Base-by-base conservation (phyloP, 164 flowering plant genomes). In the Tinospora cordifolia region DNA sequence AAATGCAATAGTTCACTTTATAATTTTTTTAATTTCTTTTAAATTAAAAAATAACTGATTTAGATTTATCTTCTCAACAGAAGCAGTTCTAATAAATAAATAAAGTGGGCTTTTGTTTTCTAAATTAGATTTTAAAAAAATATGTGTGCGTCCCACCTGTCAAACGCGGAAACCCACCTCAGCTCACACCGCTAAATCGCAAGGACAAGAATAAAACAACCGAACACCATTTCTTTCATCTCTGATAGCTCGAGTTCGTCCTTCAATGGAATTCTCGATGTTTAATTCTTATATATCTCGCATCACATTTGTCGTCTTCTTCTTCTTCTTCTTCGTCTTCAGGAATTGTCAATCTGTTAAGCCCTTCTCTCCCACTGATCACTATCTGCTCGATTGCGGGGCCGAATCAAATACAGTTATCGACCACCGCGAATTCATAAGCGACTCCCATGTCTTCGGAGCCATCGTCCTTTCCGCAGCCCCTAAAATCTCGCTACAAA, bases 301-400 rank as follows among this genome's bases (percentile, higher is more conserved):
- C 58, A n/a, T 46, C 8, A 14, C 13, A n/a, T n/a, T 40, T 63
- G 36, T 6, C 57, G 25, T 64, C n/a, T 3, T 68, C 40, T 40
- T 71, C 54, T 62, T 65, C 75, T 70, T 59, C 69, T 49, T 26
- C 47, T 30, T 39, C 63, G 65, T 27, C 63, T 26, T 59, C 44
- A 34, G 17, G 27, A 38, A 78, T 24, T 66, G 78, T 19, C 15
- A 15, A 26, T 17, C 27, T 2, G n/a, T 41, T 25, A 62, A 71
- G 68, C 19, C 76, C 49, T 91, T 88, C 83, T 58, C 84, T 47
- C 94, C 94, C 8, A 3, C 72, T 58, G 97, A 89, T 69, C 74
- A 87, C 78, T 76, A 85, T 79, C 91, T 91, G 75, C 44, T 91
- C 83, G 67, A 84, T 76, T 89, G 90, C 77, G 74, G 74, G 38